These are phyloP conservation scores for Candida ipomoeae DNA, from an alignment of 805 yeast species.

Conservation along the genomic window DNA sequence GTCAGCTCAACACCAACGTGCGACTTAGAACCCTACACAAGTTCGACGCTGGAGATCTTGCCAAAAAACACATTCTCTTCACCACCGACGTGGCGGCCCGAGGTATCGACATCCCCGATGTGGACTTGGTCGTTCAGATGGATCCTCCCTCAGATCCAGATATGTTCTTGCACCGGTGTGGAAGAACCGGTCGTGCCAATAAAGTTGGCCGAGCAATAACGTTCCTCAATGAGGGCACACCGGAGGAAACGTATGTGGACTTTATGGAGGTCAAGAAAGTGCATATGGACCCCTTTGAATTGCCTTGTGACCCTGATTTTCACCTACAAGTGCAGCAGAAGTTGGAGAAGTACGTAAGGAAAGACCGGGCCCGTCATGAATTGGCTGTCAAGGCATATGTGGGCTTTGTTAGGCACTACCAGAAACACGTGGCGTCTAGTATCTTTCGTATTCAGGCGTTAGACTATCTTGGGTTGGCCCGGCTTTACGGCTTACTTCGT, in stretches of 20 bases:
- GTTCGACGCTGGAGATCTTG: conserved; percentile 49
- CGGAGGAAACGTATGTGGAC: conserved; percentile 78
- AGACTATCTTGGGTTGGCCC: conserved; percentile 70
- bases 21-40: conserved; percentile 65
- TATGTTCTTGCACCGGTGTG: conserved; percentile 88
- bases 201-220: conserved; percentile 75
- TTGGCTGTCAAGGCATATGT: conserved; percentile 76
- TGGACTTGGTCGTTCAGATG: conserved; percentile 86
- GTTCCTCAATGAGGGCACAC: conserved; percentile 61
- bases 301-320: conserved; percentile 20
- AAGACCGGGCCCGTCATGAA: conserved; percentile 80
- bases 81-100: conserved; percentile 99
- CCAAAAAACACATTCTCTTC: conserved; percentile 57
- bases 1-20: conserved; percentile 78
- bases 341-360: conserved; percentile 52
- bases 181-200: conserved; percentile 93
- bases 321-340: conserved; percentile 25
- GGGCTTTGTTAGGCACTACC: conserved; percentile 75
- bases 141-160: conserved; percentile 96
- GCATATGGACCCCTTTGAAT: conserved; percentile 39
- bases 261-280: conserved; percentile 72
- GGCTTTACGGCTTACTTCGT: conserved; percentile 73
- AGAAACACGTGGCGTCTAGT: conserved; percentile 83
- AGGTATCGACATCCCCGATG: conserved; percentile 93
- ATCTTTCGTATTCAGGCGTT: conserved; percentile 72